phyloP scores from a whole-genome alignment of 192 early-diverging fungal genomes.

The Coemansia sp. region DNA sequence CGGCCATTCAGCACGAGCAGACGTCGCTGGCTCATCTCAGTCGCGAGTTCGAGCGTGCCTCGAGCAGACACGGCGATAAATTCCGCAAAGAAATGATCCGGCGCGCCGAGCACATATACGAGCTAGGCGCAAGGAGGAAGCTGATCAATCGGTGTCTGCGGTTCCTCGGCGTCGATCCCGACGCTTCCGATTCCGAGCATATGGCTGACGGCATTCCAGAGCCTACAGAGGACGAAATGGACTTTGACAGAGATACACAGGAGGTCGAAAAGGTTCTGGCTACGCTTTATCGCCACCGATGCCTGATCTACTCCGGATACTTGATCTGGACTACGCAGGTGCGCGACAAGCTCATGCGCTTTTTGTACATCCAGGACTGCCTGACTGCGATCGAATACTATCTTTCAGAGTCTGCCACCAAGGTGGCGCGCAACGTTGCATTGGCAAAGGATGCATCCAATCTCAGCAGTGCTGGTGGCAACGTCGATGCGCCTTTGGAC shows the following conservation, averaged over 20 bases:
- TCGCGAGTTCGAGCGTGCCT: constrained; percentile 43
- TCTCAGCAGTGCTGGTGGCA: neutral
- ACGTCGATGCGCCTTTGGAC: neutral
- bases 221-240: constrained; percentile 10
- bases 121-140: constrained; percentile 51
- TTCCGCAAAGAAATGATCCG: constrained; percentile 42
- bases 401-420: constrained; percentile 75
- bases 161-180: constrained; percentile 30
- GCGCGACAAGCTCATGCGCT: constrained; percentile 76
- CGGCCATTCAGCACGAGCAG: constrained; percentile 45
- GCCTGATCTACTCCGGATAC: constrained; percentile 79
- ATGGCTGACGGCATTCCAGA: constrained; percentile 11
- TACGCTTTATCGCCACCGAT: constrained; percentile 65
- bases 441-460: constrained; percentile 11
- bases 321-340: constrained; percentile 83
- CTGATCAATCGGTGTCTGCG: constrained; percentile 52
- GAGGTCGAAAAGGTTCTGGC: constrained; percentile 51
- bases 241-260: constrained; percentile 44
- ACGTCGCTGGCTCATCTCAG: constrained; percentile 35
- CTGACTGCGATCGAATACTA: constrained; percentile 73
- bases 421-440: constrained; percentile 68
- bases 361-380: constrained; percentile 68
- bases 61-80: constrained; percentile 29
- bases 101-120: constrained; percentile 50
- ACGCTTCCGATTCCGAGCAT: neutral